Base-by-base conservation (phyloP, 257 asterid species). In the Scutellaria baicalensis region DNA sequence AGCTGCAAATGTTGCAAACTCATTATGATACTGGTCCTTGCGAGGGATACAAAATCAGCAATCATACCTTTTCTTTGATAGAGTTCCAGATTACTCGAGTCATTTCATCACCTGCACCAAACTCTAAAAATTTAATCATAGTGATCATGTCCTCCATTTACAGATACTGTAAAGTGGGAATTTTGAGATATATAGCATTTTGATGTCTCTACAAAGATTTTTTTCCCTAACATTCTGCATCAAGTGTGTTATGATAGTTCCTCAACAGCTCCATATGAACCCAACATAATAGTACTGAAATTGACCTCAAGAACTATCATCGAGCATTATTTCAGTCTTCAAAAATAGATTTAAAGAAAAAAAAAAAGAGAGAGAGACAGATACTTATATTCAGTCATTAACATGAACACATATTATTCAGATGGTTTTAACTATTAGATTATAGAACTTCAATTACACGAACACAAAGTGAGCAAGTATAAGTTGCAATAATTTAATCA, bases 91-190 rank as follows among this genome's bases (percentile, higher is more conserved):
- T 83, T 57, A 85, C 86, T 14, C 86, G 84, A 59, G 91, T 85
- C 91, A 85, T 85, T 79, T 85, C 91, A 74, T 85, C 91, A 56
- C 91, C 91, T 85, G 81, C 77, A 75, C 14, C 76, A 78, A 20
- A 33, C 39, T 9, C 67, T 8, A 48, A 54, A 54, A 68, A 65
- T 56, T n/a, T 35, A 51, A 52, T 73, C 60, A 55, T n/a, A 6
- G 61, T 45, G 44, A 59, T 8, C 45, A 40, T 40, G 45, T 12
- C 12, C 45, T 40, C 45, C 12, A 8, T 40, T 40, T 40, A 10
- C 44, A 39, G 44, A 39, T 39, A 39, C 51, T 23, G 31, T 23
- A 23, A 23, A 23, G 31, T 23, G 31, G 31, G 31, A 23, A 23
- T 23, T 23, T 23, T 23, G 31, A 23, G 31, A 71, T 47, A 33